These are phyloP conservation scores for Penicillium vulpinum DNA, from an alignment of 2,329 filamentous ascomycete genomes.

Conservation along the genomic window DNA sequence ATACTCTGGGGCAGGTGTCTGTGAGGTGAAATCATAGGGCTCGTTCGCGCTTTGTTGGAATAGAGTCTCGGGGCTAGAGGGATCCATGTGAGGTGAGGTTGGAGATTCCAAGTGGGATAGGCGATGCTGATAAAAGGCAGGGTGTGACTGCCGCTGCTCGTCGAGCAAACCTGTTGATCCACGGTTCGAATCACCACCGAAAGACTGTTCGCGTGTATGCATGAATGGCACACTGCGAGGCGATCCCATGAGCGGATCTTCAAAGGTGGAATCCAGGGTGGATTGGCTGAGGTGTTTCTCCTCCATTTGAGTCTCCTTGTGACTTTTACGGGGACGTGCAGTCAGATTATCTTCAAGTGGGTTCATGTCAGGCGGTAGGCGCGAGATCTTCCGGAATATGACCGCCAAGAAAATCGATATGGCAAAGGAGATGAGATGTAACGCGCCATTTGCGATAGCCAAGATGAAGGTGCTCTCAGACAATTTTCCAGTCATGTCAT, in stretches of 20 bases:
- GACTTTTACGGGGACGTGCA: conserved; percentile 66
- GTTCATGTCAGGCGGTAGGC: conserved; percentile 91
- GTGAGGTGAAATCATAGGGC: conserved; percentile 30
- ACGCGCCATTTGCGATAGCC: conserved; percentile 61
- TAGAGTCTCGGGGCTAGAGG: conserved; percentile 32
- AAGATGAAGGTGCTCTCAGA: conserved; percentile 68
- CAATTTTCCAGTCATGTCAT: conserved; percentile 59
- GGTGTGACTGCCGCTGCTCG: conserved; percentile 51
- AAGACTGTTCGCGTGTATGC: conserved; percentile 69
- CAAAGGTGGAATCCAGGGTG: conserved; percentile 45
- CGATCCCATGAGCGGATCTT: conserved; percentile 45
- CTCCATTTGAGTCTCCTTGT: conserved; percentile 63
- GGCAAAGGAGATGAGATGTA: conserved; percentile 70
- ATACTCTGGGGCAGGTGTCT: conserved; percentile 29
- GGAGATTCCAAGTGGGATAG: conserved; percentile 34
- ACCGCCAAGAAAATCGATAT: conserved; percentile 74
- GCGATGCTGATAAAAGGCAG: conserved; percentile 45
- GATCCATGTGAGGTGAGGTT: conserved; percentile 20
- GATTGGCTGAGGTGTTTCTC: conserved; percentile 63
- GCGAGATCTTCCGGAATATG: conserved; percentile 78
- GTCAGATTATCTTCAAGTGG: conserved; percentile 85
- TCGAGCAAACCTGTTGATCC: conserved; percentile 51
- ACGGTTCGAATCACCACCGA: conserved; percentile 56
- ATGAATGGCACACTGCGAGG: conserved; percentile 69
- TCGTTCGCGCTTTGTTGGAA: conserved; percentile 31